A percentile compares a stretch with the other conserved stretches of the same genome.
Evolutionary conservation across 23 red algal species (phyloP).

Genomic region (Agarophyton chilense): DNA sequence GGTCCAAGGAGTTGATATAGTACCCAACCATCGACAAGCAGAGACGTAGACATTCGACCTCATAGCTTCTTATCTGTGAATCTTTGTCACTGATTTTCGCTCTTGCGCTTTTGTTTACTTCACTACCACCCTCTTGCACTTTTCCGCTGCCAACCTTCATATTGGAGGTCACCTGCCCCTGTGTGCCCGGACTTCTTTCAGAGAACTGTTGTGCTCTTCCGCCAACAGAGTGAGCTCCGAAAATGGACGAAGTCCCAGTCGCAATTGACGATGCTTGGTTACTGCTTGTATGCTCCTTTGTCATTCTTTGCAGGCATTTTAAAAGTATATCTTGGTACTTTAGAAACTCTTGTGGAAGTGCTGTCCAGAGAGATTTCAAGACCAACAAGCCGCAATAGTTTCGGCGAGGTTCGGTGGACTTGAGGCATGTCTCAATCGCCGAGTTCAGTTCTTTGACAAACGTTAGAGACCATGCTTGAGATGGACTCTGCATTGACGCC

Average conservation of each 20-base stretch:
- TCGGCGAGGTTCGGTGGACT: conserved; percentile 1
- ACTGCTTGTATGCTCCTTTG: conserved; percentile 28
- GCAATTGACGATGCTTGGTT: background rate
- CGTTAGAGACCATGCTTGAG: background rate
- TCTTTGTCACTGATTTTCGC: background rate
- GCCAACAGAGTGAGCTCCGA: background rate
- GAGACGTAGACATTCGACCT: conserved; percentile 48
- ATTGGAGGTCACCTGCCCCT: background rate
- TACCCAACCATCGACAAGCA: conserved; percentile 59
- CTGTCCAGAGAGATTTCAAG: conserved; percentile 38
- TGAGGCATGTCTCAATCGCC: conserved; percentile 48
- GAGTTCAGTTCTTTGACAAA: conserved; percentile 8
- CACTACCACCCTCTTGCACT: background rate
- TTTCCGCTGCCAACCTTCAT: background rate
- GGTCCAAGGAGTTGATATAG: conserved; percentile 45
- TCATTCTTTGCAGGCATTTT: conserved; percentile 53
- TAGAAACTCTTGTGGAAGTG: conserved; percentile 14
- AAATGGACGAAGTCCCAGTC: background rate
- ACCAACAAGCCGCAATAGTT: conserved; percentile 59
- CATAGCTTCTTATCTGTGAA: conserved; percentile 12
- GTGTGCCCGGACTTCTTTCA: background rate
- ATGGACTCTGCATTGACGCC: background rate
- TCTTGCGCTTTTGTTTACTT: background rate
- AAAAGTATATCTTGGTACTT: conserved; percentile 54
- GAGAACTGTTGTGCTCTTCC: background rate